These are phyloP conservation scores for Hypoxylon sp. DNA, from an alignment of 2,329 filamentous ascomycete species.

Conservation along the genomic window DNA sequence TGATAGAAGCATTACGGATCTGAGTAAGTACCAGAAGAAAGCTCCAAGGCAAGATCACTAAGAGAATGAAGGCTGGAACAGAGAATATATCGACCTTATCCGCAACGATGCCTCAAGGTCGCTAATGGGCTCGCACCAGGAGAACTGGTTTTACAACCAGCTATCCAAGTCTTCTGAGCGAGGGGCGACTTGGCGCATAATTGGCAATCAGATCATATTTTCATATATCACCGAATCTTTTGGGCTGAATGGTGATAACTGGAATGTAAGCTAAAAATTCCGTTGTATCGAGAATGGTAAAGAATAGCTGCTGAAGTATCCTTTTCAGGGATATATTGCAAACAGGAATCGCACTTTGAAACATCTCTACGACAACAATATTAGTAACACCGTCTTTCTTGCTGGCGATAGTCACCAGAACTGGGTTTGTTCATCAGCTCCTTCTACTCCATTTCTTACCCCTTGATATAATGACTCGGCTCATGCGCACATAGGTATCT, in stretches of 20 bases:
- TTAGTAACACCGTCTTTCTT: slow-evolving; percentile 80
- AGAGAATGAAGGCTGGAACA: slow-evolving; percentile 68
- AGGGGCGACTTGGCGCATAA: slow-evolving; percentile 78
- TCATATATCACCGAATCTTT: slow-evolving; percentile 63
- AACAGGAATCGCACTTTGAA: slow-evolving; percentile 80
- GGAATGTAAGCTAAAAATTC: slow-evolving; percentile 53
- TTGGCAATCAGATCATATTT: slow-evolving; percentile 81
- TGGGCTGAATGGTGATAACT: slow-evolving; percentile 55
- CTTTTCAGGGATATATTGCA: slow-evolving; percentile 76
- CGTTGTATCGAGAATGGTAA: slow-evolving; percentile 11
- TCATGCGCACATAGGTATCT: slow-evolving; percentile 52
- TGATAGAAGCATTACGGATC: slow-evolving; percentile 73
- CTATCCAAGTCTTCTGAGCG: slow-evolving; percentile 71
- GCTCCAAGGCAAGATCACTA: neutral
- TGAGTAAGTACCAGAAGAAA: slow-evolving; percentile 48
- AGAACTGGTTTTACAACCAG: slow-evolving; percentile 79
- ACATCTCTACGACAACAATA: slow-evolving; percentile 76
- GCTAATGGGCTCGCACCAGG: slow-evolving; percentile 80
- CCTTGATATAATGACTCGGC: neutral
- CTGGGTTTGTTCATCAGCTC: slow-evolving; percentile 64
- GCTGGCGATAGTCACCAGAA: slow-evolving; percentile 78
- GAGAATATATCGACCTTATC: slow-evolving; percentile 72
- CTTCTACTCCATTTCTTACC: neutral
- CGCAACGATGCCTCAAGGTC: slow-evolving; percentile 76
- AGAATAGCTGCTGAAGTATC: slow-evolving; percentile 10